A percentile compares a stretch with the other conserved stretches of the same genome.
Evolutionary conservation across 108 stramenopile species (phyloP).

Genomic region (Cyclotella sp.): DNA sequence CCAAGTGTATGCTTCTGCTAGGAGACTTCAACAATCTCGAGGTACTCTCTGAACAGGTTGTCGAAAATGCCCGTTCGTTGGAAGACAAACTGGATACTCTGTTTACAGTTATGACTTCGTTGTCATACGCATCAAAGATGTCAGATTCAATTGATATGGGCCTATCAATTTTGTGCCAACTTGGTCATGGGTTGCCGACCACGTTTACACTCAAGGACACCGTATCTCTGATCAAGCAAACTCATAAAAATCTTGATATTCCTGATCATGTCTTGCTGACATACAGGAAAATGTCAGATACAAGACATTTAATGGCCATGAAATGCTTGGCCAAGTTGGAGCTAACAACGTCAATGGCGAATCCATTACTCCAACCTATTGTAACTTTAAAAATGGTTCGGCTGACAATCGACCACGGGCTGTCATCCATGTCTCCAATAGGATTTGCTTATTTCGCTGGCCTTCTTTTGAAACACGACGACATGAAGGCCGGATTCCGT

Average conservation of each 20-base stretch:
- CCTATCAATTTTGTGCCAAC: conserved; percentile 4
- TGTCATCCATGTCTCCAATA: conserved; percentile 13
- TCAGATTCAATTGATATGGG: conserved; percentile 8
- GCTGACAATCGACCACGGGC: conserved; percentile 12
- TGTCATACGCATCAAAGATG: not conserved
- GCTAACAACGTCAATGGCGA: not conserved
- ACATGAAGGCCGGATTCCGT: conserved; percentile 11
- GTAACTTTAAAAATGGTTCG: conserved; percentile 1
- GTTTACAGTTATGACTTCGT: not conserved
- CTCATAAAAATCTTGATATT: not conserved
- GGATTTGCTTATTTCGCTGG: conserved; percentile 13
- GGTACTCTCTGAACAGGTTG: conserved; percentile 11
- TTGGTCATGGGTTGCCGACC: conserved; percentile 9
- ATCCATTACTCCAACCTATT: not conserved
- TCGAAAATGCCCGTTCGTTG: conserved; percentile 7
- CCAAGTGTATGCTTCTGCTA: conserved; percentile 8
- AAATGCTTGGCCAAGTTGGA: conserved; percentile 2
- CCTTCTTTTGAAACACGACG: not conserved
- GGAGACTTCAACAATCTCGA: conserved; percentile 1
- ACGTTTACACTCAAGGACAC: not conserved
- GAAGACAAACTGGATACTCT: conserved; percentile 14
- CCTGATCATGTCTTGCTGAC: conserved; percentile 16
- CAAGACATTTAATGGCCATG: conserved; percentile 16
- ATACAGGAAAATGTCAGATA: conserved; percentile 10
- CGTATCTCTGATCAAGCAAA: not conserved